Percentiles rank a stretch among this genome's conserved stretches.
Conservation (phyloP, 2,329 filamentous ascomycete genomes). For the Arthrobotrys conoides region DNA sequence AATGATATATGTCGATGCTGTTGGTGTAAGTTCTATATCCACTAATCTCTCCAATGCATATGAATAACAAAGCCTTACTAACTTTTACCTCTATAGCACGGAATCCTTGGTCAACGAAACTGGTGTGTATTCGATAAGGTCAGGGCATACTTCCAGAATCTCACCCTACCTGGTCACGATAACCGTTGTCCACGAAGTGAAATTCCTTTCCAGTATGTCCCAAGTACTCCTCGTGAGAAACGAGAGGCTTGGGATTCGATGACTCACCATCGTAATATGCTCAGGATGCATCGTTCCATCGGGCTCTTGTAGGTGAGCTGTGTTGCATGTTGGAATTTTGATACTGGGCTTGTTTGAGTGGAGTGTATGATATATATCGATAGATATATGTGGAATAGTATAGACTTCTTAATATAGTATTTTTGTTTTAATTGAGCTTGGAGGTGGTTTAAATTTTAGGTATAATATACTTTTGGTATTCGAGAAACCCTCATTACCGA, state of each 20-base stretch:
- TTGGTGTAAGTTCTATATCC: conserved; percentile 44
- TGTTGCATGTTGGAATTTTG: neutral
- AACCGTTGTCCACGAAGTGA: conserved; percentile 38
- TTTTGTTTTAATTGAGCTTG: no score
- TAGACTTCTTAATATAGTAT: no score
- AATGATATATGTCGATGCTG: conserved; percentile 55
- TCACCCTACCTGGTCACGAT: conserved; percentile 49
- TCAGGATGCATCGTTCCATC: conserved; percentile 6
- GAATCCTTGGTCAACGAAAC: conserved; percentile 34
- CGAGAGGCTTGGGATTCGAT: conserved; percentile 3
- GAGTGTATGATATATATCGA: neutral
- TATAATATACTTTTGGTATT: no score
- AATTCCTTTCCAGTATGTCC: conserved; percentile 34
- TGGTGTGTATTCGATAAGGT: conserved; percentile 52
- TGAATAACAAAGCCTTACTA: conserved; percentile 4
- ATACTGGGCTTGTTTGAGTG: neutral
- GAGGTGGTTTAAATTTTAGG: no score
- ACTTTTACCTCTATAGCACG: conserved; percentile 32
- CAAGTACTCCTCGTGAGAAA: conserved; percentile 6
- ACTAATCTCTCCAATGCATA: neutral
- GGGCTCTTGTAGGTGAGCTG: neutral
- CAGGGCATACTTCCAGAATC: conserved; percentile 45
- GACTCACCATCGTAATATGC: conserved; percentile 15
- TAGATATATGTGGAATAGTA: neutral
- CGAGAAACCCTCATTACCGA: no score